These are phyloP conservation scores for Prorocentrum cordatum DNA, from an alignment of 169 alveolate species.

Conservation along the genomic window DNA sequence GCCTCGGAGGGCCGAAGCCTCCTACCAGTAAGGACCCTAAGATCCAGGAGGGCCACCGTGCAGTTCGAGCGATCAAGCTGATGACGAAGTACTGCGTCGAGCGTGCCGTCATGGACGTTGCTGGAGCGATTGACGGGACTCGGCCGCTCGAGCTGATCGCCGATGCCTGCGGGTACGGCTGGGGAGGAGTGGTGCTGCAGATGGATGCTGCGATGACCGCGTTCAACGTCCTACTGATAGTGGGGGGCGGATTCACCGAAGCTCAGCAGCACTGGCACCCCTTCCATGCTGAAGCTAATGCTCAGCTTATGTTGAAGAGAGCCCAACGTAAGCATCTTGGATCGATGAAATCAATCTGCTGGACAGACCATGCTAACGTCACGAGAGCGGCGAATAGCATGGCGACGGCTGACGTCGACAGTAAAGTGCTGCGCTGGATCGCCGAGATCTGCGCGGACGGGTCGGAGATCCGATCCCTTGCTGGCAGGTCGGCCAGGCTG, in stretches of 20 bases:
- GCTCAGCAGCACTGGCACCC: slow-evolving; percentile 24
- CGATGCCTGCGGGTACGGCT: slow-evolving; percentile 1
- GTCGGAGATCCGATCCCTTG: no score
- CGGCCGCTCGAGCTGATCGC: slow-evolving; percentile 13
- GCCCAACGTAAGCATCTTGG: neutral
- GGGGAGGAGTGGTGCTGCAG: slow-evolving; percentile 4
- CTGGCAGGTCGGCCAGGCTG: neutral
- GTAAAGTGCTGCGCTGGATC: neutral
- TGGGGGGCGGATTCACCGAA: neutral
- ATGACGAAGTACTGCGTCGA: neutral
- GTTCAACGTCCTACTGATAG: neutral
- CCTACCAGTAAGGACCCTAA: no score
- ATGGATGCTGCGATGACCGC: neutral
- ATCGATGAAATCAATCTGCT: neutral
- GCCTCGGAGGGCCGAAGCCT: no score
- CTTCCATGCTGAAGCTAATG: neutral
- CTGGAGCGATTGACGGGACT: neutral
- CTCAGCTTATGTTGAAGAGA: neutral
- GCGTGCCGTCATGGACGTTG: neutral
- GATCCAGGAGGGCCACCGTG: neutral
- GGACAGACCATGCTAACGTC: slow-evolving; percentile 5
- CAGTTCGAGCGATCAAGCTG: neutral
- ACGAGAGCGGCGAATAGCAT: no score
- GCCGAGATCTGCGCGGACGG: neutral
- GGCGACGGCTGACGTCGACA: neutral